Evolutionary conservation across 179 eudicot genomes (phyloP), one percentile per base, ranked within the genome.

Genomic region (Beta macrorhiza): DNA sequence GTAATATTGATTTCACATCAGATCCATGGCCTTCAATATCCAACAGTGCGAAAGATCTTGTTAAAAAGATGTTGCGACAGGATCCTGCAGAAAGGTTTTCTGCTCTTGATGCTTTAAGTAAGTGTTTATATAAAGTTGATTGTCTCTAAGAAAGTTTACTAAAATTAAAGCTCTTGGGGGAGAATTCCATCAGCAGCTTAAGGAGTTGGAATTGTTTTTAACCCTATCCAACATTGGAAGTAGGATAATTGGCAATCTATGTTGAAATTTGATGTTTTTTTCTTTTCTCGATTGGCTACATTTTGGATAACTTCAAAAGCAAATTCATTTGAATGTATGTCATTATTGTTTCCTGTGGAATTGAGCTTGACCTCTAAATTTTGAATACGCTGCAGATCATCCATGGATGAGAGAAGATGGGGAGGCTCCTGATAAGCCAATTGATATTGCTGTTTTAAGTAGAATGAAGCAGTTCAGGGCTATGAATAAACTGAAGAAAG

Each of bases 391-490:
- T 85, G 83, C 89, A 96, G 99, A 90, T 81, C 99, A 96, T 90
- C 97, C 97, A 77, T 96, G 99, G 99, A 91, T 92, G 92, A 91
- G 88, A 88, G 99, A 89, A 86, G 98, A 92, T 78, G 99, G 98
- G 25, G 99, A 90, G 86, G 98, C 96, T 83, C 86, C 99, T 80
- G 99, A 96, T 81, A 92, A 94, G 87, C 99, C 99, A 67, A 90
- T 96, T 84, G 99, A 96, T 83, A 85, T 90, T 83, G 99, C 98
- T 79, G 98, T 96, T 75, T 85, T 96, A 77, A 84, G 87, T 70
- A 92, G 99, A 89, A 94, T 96, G 99, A 96, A 96, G 90, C 97
- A 96, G 84, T 96, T 96, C 91, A 88, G 99, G 76, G 99, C 98
- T 57, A 96, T 96, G 99, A 96, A 96, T 90, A 96, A 94, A 88